A percentile compares a stretch with the other conserved stretches of the same genome.
phyloP scores from a whole-genome alignment of 257 asterid species.

The Solanum commersonii region DNA sequence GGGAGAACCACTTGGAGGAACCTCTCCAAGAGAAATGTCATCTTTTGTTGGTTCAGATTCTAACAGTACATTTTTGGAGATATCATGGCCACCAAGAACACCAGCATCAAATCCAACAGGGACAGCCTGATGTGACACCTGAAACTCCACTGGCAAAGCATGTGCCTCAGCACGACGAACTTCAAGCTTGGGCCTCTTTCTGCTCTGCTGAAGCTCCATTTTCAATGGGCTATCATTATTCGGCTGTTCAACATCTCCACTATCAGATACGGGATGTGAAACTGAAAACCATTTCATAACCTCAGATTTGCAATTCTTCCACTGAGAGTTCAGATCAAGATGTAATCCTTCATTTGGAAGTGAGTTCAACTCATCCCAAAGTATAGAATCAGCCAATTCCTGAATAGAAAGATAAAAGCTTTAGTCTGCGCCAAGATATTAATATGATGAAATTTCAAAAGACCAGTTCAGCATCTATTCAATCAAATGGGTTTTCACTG shows the following conservation, averaged over 20 bases:
- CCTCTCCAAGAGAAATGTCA: conserved; percentile 18
- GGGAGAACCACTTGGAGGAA: conserved; percentile 27
- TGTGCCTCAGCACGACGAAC: conserved; percentile 94
- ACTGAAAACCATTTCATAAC: conserved; percentile 86
- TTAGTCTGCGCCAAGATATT: not conserved
- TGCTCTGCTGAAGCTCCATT: conserved; percentile 44
- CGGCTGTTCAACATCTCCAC: conserved; percentile 35
- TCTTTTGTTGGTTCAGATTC: conserved; percentile 37
- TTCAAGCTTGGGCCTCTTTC: conserved; percentile 95
- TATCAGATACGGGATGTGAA: conserved; percentile 40
- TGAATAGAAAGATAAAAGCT: conserved; percentile 13
- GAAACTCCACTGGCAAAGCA: conserved; percentile 22
- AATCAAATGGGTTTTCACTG: not conserved
- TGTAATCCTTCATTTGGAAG: conserved; percentile 38
- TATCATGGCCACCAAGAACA: conserved; percentile 33
- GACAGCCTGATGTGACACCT: conserved; percentile 40
- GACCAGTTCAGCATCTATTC: not conserved
- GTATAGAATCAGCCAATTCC: conserved; percentile 77
- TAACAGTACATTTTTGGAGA: conserved; percentile 17
- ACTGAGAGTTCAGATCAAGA: conserved; percentile 50
- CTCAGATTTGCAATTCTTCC: conserved; percentile 89
- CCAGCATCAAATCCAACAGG: conserved; percentile 40
- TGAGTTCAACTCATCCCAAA: conserved; percentile 67
- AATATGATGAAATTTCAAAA: not conserved
- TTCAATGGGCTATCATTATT: conserved; percentile 33